These are phyloP conservation scores for Chytriomyces sp. DNA, from an alignment of 192 early-diverging fungal species.

Conservation along the genomic window DNA sequence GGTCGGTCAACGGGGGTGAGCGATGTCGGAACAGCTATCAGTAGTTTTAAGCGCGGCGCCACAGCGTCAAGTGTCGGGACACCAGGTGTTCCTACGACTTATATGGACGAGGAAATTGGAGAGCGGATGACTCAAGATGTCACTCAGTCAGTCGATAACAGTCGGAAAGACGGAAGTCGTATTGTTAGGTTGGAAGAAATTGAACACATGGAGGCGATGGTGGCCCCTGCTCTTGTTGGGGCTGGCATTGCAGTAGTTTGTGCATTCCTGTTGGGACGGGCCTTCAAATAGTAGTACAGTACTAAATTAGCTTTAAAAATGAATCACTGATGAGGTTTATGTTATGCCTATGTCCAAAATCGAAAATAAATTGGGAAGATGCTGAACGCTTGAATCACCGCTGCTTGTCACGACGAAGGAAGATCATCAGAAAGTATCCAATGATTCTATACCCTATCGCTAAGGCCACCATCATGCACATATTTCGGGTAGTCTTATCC, in stretches of 20 bases:
- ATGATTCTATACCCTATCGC: slow-evolving; percentile 37
- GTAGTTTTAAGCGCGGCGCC: not conserved
- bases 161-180: not conserved
- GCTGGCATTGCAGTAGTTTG: slow-evolving; percentile 42
- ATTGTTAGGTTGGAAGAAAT: slow-evolving; percentile 5
- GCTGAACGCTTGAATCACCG: slow-evolving; percentile 18
- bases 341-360: too few species aligned
- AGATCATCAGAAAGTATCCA: slow-evolving; percentile 40
- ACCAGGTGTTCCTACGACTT: not conserved
- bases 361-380: not conserved
- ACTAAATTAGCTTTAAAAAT: too few species aligned
- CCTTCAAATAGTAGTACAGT: slow-evolving; percentile 29
- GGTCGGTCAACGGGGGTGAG: not conserved
- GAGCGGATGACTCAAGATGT: not conserved
- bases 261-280: slow-evolving; percentile 47
- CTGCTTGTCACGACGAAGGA: slow-evolving; percentile 43
- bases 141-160: too few species aligned
- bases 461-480: slow-evolving; percentile 38
- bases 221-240: slow-evolving; percentile 36
- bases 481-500: slow-evolving; percentile 22
- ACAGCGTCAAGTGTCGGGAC: not conserved
- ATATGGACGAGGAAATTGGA: not conserved
- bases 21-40: not conserved
- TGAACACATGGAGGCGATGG: slow-evolving; percentile 28
- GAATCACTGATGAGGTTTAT: too few species aligned